Base-by-base conservation (phyloP, 371 early-diverging fungal species). In the Mortierella sp. region DNA sequence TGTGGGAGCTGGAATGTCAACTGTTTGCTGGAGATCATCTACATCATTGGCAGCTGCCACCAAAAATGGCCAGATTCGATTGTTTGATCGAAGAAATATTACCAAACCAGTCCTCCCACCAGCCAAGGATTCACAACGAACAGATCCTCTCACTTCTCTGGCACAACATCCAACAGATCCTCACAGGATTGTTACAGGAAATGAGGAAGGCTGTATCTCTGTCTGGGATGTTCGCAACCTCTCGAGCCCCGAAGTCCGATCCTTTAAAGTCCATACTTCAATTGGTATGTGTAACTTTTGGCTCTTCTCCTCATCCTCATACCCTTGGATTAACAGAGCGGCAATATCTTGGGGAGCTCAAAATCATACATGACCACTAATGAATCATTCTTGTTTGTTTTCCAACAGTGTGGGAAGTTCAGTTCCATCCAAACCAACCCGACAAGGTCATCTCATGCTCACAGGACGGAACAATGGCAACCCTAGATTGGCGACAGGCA, bases 11-110 rank as follows among this genome's bases (percentile, higher is more conserved):
- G 62, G 62, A 48, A 29, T 61, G 48, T 50, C 62, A 7, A 30
- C 62, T 15, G 62, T 61, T 16, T 61, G 62, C 51, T 61, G 62
- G 62, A 47, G 51, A 16, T 61, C 62, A 15, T 61, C 62, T 6
- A 48, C 62, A 18, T 47, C 62, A 18, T 26, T 61, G 50, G 62
- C 62, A 25, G 62, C 48, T 23, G 48, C 51, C n/a, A 61, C 62
- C 12, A 61, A 61, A 29, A 47, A 29, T n/a, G 62, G 62, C 30
- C 62, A 61, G n/a, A 29, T 61, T 15, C 46, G 28, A 16, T n/a
- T 61, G n/a, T 61, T 26, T 61, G 62, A 61, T 61, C 62, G 62
- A 18, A 61, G 62, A 29, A 30, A 61, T n/a, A 50, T 61, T 28
- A 1, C 62, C 46, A 50, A 61, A 18, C 43, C 62, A 18, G 25